A percentile compares a stretch with the other conserved stretches of the same genome.
phyloP scores from a whole-genome alignment of 441 rosid species.

The Heliophila coronopifolia region DNA sequence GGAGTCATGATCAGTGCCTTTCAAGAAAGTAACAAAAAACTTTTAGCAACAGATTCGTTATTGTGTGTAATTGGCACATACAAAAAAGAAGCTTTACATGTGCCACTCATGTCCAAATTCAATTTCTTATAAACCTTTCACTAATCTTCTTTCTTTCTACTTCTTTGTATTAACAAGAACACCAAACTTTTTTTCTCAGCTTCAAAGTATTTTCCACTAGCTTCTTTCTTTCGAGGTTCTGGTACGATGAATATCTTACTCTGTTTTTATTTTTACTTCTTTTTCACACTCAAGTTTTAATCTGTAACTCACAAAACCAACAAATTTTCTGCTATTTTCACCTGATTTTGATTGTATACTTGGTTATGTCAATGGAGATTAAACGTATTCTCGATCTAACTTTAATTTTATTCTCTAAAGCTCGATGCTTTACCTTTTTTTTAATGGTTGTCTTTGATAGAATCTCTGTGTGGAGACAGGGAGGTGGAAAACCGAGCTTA shows the following conservation, averaged over 20 bases:
- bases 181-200: conserved; percentile 1
- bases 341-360: not conserved
- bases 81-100: conserved; percentile 28
- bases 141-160: conserved; percentile 5
- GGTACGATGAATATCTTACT: conserved; percentile 2
- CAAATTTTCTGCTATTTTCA: not conserved
- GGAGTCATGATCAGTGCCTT: conserved; percentile 22
- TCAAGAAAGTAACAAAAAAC: conserved; percentile 22
- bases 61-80: conserved; percentile 13
- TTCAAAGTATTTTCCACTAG: not conserved
- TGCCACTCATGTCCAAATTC: conserved; percentile 23
- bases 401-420: not conserved
- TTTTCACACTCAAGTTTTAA: no score
- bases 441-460: not conserved
- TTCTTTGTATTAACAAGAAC: conserved; percentile 7
- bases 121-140: not conserved
- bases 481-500: conserved; percentile 22
- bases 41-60: conserved; percentile 15
- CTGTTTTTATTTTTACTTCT: no score
- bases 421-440: not conserved
- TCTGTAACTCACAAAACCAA: no score
- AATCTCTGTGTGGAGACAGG: conserved; percentile 5
- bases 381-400: conserved; percentile 21
- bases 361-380: conserved; percentile 15
- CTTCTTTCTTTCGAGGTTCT: not conserved